phyloP scores from a whole-genome alignment of 345 rosid species.

The Cochlearia excelsa region DNA sequence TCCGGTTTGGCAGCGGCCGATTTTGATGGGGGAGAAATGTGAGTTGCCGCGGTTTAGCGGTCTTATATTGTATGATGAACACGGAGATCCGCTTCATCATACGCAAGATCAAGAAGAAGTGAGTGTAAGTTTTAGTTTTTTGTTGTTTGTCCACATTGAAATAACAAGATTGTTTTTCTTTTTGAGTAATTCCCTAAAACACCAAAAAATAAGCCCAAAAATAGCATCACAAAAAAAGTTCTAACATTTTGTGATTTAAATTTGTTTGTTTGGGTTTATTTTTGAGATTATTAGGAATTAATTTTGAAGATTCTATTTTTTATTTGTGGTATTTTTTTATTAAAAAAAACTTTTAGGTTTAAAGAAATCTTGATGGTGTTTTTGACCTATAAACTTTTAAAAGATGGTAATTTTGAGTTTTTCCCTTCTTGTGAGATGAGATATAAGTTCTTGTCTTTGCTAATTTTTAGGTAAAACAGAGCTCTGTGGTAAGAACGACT shows the following conservation, averaged over 20 bases:
- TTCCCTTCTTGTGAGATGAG: not conserved
- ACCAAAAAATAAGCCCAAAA: too few species aligned
- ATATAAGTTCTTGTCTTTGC: constrained; percentile 8
- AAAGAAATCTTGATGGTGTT: too few species aligned
- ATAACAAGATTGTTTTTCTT: too few species aligned
- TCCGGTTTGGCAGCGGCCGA: constrained; percentile 79
- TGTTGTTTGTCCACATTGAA: not conserved
- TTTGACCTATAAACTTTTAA: too few species aligned
- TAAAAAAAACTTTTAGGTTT: too few species aligned
- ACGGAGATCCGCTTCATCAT: constrained; percentile 46
- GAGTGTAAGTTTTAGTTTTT: constrained; percentile 10
- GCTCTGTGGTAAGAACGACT: constrained; percentile 42
- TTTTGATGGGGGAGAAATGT: constrained; percentile 86
- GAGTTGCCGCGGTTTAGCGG: constrained; percentile 77
- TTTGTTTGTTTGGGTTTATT: too few species aligned
- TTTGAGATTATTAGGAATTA: too few species aligned
- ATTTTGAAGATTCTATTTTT: not conserved
- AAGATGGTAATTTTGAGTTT: too few species aligned
- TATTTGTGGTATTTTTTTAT: not conserved
- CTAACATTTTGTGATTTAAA: too few species aligned
- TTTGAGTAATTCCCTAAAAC: too few species aligned
- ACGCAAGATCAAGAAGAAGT: constrained; percentile 30
- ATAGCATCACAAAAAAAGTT: not conserved
- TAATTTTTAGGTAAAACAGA: constrained; percentile 40
- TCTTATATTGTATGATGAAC: constrained; percentile 68